Evolutionary conservation across 1,284 basidiomycete genomes (phyloP), one percentile per base, ranked within the genome.

Genomic region (Malassezia psittaci): DNA sequence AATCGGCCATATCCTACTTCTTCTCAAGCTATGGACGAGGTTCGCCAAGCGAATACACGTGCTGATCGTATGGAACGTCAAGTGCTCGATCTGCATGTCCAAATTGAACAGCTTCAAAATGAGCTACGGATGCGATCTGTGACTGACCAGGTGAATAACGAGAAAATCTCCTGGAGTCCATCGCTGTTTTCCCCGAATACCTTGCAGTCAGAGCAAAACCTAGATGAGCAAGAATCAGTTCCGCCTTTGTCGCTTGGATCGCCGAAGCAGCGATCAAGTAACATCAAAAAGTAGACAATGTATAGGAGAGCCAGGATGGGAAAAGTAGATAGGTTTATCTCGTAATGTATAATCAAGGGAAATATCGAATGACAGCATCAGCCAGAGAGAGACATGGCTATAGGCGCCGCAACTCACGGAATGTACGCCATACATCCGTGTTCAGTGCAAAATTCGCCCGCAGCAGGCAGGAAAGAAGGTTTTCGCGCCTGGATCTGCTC

Each of bases 221-320:
- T 35, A 18, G 19, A 19, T 34, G 19, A 16, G n/a, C 5, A 29
- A 7, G 24, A 29, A 3, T 29, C 38, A 1, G 50, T 52, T 35
- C 55, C 55, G 45, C 55, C 55, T 12, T 39, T 57, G 4, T 48
- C 45, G 35, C 45, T 57, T 9, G 52, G 44, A 18, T 42, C 46
- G 19, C 43, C 41, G 41, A 29, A 12, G n/a, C 41, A 42, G 12
- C 12, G 41, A 18, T 29, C n/a, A 8, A 39, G n/a, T 6, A 19
- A 39, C 24, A 29, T 29, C 24, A 29, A 29, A 7, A 29, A 29
- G 24, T 29, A 29, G 24, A 29, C 24, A 29, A 7, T 29, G 24
- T 29, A 29, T 29, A 29, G 7, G 24, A 29, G 24, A 29, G 24
- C 24, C 24, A 4, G 24, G 24, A 7, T 29, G 24, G 24, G 24